A percentile compares a stretch with the other conserved stretches of the same genome.
Conservation (phyloP, 257 asterid species). For the Sherardia arvensis region DNA sequence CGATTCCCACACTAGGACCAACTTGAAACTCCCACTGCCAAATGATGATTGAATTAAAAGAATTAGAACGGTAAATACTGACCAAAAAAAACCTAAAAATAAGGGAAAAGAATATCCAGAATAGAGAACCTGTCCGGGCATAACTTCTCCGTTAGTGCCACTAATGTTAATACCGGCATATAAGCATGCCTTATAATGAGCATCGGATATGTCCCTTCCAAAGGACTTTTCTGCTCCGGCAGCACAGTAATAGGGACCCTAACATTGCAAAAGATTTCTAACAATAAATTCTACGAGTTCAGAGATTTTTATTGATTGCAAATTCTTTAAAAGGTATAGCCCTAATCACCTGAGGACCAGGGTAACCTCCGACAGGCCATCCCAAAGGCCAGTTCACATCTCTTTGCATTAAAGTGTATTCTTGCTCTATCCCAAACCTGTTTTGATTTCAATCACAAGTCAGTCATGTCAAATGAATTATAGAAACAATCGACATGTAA, state of each 20-base stretch:
- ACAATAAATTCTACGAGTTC: not conserved
- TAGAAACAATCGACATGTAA: not conserved
- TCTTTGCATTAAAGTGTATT: conserved; percentile 76
- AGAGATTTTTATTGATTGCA: not conserved
- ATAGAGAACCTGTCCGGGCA: conserved; percentile 91
- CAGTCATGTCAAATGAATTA: not conserved
- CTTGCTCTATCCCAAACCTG: conserved; percentile 96
- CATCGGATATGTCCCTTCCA: conserved; percentile 95
- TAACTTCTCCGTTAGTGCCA: conserved; percentile 96
- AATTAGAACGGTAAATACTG: not conserved
- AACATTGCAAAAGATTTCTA: conserved; percentile 16
- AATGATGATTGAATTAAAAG: conserved; percentile 11
- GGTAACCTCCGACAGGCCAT: conserved; percentile 96
- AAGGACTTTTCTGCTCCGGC: conserved; percentile 96
- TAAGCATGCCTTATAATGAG: conserved; percentile 96
- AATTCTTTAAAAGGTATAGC: not conserved
- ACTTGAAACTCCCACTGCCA: conserved; percentile 98
- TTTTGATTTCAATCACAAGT: conserved; percentile 11
- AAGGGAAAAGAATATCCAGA: not conserved
- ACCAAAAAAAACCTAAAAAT: not conserved
- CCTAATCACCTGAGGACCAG: conserved; percentile 85
- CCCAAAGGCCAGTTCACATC: conserved; percentile 91
- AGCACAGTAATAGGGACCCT: conserved; percentile 97
- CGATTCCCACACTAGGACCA: conserved; percentile 94
- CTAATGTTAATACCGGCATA: conserved; percentile 96